These are phyloP conservation scores for Rhizophlyctis rosea DNA, from an alignment of 192 early-diverging fungal species.

Conservation along the genomic window DNA sequence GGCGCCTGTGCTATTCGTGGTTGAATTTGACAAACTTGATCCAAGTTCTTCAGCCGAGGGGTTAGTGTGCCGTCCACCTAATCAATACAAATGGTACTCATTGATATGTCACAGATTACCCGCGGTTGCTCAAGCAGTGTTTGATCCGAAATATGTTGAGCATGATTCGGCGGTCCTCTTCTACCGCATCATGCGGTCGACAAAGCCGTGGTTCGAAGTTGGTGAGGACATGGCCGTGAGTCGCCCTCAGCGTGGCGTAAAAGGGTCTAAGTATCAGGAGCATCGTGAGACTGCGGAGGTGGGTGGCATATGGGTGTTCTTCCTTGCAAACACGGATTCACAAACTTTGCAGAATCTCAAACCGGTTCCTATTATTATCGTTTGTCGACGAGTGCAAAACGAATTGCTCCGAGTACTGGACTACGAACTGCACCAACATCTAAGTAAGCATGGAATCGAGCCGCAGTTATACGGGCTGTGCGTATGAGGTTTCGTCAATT, in stretches of 20 bases:
- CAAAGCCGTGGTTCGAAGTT: constrained; percentile 84
- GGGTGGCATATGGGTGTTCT: not conserved
- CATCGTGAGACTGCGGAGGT: not conserved
- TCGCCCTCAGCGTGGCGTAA: constrained; percentile 3
- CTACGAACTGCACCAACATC: constrained; percentile 63
- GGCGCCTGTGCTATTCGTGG: constrained; percentile 75
- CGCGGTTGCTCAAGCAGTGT: constrained; percentile 28
- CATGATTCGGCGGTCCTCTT: constrained; percentile 86
- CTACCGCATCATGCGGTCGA: constrained; percentile 73
- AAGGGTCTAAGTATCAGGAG: constrained; percentile 12
- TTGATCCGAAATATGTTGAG: constrained; percentile 74
- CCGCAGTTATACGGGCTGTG: constrained; percentile 94
- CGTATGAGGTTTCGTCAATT: constrained; percentile 8
- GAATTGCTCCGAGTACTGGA: constrained; percentile 71
- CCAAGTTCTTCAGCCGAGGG: not conserved
- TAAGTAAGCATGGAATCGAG: constrained; percentile 75
- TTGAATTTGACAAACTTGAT: constrained; percentile 67
- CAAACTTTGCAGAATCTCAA: too few species aligned
- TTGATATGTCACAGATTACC: not conserved
- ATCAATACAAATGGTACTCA: too few species aligned
- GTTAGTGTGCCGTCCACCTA: too few species aligned
- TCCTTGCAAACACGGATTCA: too few species aligned
- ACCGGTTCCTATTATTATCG: constrained; percentile 64
- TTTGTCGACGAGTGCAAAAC: constrained; percentile 69
- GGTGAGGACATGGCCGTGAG: constrained; percentile 27